Evolutionary conservation across 2,329 filamentous ascomycete species (phyloP), one percentile per base, ranked within the genome.

Genomic region (Trichoderma breve): DNA sequence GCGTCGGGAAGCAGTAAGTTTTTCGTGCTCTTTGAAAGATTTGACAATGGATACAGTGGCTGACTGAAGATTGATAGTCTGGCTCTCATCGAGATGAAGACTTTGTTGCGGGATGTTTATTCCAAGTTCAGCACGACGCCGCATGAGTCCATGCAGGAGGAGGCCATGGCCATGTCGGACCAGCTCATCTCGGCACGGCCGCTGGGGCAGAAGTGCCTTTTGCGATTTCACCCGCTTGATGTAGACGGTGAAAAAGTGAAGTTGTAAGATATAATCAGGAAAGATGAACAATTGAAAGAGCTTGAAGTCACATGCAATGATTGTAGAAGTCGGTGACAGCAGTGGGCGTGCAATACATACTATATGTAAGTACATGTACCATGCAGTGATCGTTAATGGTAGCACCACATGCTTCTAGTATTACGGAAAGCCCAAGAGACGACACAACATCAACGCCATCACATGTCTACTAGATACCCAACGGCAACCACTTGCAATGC

Each of bases 31-130:
- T 32, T n/a, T 9, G 14, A 3, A 28, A 6, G 18, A 5, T 43
- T 47, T 6, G 18, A 6, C 8, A 28, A 15, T 2, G 3, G n/a
- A 21, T 7, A n/a, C 3, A 0, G 2, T 18, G 14, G 28, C 15
- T 57, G 3, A 58, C 5, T 21, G 15, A 18, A n/a, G 14, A 24
- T 58, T 9, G 14, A 3, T n/a, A 70, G 81, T 74, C 84, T 92
- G 71, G 90, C 90, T 0, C 82, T 91, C 65, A 86, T 86, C 18
- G 90, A 92, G 79, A 92, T 93, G 90, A 92, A 91, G 80, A 86
- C 85, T 1, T 77, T 92, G 26, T 82, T 92, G 12, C 83, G 84
- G n/a, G 88, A 88, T 67, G 84, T 92, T 1, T 93, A 92, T 78
- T 86, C 86, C 3, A 81, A 79, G 15, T 92, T 86, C 71, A 82